A percentile compares a stretch with the other conserved stretches of the same genome.
Evolutionary conservation across 768 basidiomycete species (phyloP).

Genomic region (Chalciporus sphaerocephalus): DNA sequence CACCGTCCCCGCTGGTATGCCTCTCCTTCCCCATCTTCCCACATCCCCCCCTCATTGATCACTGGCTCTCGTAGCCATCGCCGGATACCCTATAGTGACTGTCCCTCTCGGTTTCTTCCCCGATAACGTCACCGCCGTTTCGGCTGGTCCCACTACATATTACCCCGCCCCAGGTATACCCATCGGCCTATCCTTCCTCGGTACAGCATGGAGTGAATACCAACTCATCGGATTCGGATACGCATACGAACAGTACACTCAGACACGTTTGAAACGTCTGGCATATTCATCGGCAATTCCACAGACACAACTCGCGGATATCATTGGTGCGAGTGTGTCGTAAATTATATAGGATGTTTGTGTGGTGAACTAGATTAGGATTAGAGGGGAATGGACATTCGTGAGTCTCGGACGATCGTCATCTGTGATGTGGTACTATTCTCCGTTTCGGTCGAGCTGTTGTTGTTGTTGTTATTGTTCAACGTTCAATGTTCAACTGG

Average conservation of each 20-base stretch:
- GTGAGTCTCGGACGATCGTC: too few species aligned
- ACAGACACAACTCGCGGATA: constrained; percentile 44
- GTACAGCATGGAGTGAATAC: constrained; percentile 43
- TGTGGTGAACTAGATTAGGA: too few species aligned
- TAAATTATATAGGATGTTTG: too few species aligned
- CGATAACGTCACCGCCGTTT: constrained; percentile 26
- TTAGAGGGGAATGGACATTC: too few species aligned
- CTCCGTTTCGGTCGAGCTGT: too few species aligned
- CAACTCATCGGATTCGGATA: constrained; percentile 39
- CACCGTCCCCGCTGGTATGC: constrained; percentile 19
- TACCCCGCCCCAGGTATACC: constrained; percentile 38
- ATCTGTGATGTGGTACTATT: too few species aligned
- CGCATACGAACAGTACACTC: constrained; percentile 53
- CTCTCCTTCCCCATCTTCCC: constrained; percentile 1
- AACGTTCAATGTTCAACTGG: too few species aligned
- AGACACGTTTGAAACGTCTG: constrained; percentile 43
- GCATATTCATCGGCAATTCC: constrained; percentile 55
- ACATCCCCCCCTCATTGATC: too few species aligned
- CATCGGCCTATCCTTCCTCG: constrained; percentile 40
- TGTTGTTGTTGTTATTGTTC: too few species aligned
- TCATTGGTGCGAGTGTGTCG: constrained; percentile 14
- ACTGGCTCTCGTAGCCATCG: too few species aligned
- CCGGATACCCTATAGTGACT: too few species aligned
- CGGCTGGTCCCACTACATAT: constrained; percentile 34
- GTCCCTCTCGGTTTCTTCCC: constrained; percentile 41